Percentiles rank a stretch among this genome's conserved stretches.
Evolutionary conservation across 371 early-diverging fungal species (phyloP).

Genomic region (Amoeboaphelidium occidentale): DNA sequence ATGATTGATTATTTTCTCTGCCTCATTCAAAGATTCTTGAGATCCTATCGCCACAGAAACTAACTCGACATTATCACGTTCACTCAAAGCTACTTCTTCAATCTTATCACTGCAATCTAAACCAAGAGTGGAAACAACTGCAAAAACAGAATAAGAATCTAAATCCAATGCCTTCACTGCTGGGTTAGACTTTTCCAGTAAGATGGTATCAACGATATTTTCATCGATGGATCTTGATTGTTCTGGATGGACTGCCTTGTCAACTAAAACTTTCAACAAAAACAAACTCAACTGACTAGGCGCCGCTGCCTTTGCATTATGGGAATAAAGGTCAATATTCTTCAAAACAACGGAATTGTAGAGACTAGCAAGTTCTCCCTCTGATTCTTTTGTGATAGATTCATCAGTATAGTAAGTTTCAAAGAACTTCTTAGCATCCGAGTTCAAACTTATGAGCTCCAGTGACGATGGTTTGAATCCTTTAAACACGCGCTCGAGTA

Average conservation of each 20-base stretch:
- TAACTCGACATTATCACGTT: conserved; percentile 22
- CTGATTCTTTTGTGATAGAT: too few species aligned
- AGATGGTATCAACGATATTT: conserved; percentile 39
- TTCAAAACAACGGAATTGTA: too few species aligned
- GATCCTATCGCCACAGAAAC: conserved; percentile 93
- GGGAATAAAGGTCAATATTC: too few species aligned
- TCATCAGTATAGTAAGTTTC: too few species aligned
- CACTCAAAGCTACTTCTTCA: conserved; percentile 57
- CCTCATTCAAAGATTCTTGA: conserved; percentile 67
- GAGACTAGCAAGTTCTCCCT: too few species aligned
- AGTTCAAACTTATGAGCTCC: too few species aligned
- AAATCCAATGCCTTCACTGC: too few species aligned
- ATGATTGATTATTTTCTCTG: conserved; percentile 81
- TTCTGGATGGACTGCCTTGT: not conserved
- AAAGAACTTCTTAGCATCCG: too few species aligned
- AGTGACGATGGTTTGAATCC: too few species aligned
- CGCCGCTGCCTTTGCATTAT: too few species aligned
- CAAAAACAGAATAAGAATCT: conserved; percentile 54
- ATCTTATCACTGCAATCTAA: conserved; percentile 88
- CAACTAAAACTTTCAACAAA: conserved; percentile 23
- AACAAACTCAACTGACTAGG: conserved; percentile 43
- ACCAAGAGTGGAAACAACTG: conserved; percentile 79
- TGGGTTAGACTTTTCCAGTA: conserved; percentile 43
- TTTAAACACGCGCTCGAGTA: too few species aligned
- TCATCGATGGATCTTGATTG: conserved; percentile 31